phyloP scores from a whole-genome alignment of 352 stramenopile species.

The Globisporangium yorkense region DNA sequence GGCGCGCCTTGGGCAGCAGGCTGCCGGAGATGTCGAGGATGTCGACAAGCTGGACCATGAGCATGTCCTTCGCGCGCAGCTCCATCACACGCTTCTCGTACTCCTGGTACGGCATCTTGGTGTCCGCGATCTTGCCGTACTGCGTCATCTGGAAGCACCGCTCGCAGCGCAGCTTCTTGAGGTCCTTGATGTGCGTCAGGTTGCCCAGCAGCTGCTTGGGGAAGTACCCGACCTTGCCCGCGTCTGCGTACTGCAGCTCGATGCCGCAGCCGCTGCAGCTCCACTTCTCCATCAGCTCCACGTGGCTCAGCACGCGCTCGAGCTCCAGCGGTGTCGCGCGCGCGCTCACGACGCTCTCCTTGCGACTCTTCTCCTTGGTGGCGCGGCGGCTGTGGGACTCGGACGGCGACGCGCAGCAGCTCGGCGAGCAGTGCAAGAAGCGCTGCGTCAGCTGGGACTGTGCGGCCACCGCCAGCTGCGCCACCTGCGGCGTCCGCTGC shows the following conservation, averaged over 20 bases:
- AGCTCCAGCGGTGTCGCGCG: constrained; percentile 24
- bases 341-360: neutral
- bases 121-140: constrained; percentile 82
- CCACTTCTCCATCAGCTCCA: constrained; percentile 82
- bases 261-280: constrained; percentile 81
- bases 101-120: constrained; percentile 78
- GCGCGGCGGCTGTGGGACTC: neutral
- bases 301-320: constrained; percentile 61
- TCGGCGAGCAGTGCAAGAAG: constrained; percentile 12
- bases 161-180: constrained; percentile 79
- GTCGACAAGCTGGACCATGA: constrained; percentile 90
- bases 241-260: constrained; percentile 64
- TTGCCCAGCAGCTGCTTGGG: constrained; percentile 58
- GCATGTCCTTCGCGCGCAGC: constrained; percentile 80
- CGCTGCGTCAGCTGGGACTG: neutral
- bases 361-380: neutral
- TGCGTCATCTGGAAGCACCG: constrained; percentile 86
- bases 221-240: constrained; percentile 59
- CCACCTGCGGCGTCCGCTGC: constrained; percentile 1
- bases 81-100: constrained; percentile 87
- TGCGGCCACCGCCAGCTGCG: neutral
- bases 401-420: constrained; percentile 11
- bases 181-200: constrained; percentile 55
- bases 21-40: constrained; percentile 90
- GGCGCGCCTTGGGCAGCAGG: constrained; percentile 76